Conservation (phyloP, 768 basidiomycete species). For the Pluteus cervinus region DNA sequence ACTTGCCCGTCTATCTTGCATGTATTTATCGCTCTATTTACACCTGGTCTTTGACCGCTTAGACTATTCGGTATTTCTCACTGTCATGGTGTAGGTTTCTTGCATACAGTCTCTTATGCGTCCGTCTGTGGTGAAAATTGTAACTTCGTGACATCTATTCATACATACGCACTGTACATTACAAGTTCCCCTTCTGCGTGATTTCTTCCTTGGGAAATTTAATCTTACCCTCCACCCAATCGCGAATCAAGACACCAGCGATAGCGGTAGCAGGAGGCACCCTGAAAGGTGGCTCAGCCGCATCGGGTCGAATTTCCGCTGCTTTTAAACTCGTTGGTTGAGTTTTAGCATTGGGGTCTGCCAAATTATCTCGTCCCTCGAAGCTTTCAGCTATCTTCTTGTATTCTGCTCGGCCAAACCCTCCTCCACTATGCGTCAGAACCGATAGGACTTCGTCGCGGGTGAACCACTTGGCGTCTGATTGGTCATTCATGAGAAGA, state of each 20-base stretch:
- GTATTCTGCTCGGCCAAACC: slow-evolving; percentile 41
- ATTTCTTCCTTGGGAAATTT: slow-evolving; percentile 20
- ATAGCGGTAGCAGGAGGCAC: slow-evolving; percentile 76
- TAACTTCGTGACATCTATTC: too few relatives aligned
- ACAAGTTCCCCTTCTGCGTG: slow-evolving; percentile 14
- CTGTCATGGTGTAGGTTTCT: too few relatives aligned
- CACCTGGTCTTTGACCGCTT: too few relatives aligned
- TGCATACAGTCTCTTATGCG: too few relatives aligned
- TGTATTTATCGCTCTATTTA: too few relatives aligned
- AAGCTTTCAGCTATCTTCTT: slow-evolving; percentile 38
- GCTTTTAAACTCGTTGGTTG: slow-evolving; percentile 12
- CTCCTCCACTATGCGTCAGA: slow-evolving; percentile 50
- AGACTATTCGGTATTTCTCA: too few relatives aligned
- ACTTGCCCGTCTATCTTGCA: too few relatives aligned
- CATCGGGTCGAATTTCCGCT: slow-evolving; percentile 11
- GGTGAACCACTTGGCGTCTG: slow-evolving; percentile 89
- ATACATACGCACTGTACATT: too few relatives aligned
- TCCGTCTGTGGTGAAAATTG: too few relatives aligned
- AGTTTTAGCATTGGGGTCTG: too few relatives aligned
- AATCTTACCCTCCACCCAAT: slow-evolving; percentile 69
- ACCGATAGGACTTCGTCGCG: slow-evolving; percentile 65
- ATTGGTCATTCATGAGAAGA: background rate
- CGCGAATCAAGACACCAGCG: slow-evolving; percentile 77
- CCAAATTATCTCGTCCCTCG: slow-evolving; percentile 25
- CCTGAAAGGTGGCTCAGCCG: slow-evolving; percentile 51